Evolutionary conservation across 345 rosid species (phyloP), one percentile per base, ranked within the genome.

Genomic region (Corchorus olitorius): DNA sequence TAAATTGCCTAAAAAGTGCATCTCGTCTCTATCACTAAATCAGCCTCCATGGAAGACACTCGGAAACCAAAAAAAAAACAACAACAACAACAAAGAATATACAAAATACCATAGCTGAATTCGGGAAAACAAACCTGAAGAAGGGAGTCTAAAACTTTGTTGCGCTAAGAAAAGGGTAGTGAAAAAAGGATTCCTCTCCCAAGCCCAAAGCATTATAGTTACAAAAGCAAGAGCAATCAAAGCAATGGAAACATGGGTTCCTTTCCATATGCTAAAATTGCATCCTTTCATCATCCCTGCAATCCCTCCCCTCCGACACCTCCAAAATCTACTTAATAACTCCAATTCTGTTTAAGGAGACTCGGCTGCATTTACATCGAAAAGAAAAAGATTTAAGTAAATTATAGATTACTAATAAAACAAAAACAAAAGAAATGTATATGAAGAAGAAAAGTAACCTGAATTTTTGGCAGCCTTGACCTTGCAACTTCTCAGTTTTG

Each of bases 101-200:
- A 64, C 8, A 75, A n/a, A 68, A 43, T 73, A 67, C 20, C 5
- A 34, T 8, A 65, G 19, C 5, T 22, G 49, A 37, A 70, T 3
- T 48, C 9, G 27, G 48, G 13, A 43, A 78, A 77, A 78, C 80
- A 46, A 74, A 89, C 93, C 93, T 83, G 93, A 82, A 68, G 88
- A 84, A 27, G 73, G 80, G 50, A 78, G 53, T 41, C 61, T 71
- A 58, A 86, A 80, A 77, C 75, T 85, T 56, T 87, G 81, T 64
- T 72, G 86, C 16, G 83, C 82, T 8, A 77, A 80, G 17, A 9
- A 75, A 41, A 85, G 52, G 6, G 86, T 79, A 43, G 80, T 70
- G 46, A 79, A 48, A 33, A 84, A 78, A 48, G 85, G 88, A 83
- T 89, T 89, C 54, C 78, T 84, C 76, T 86, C 86, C 84, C 84